Percentiles rank a stretch among this genome's conserved stretches.
Conservation (phyloP, 2,329 filamentous ascomycete genomes). For the Magnaporthiopsis poae region DNA sequence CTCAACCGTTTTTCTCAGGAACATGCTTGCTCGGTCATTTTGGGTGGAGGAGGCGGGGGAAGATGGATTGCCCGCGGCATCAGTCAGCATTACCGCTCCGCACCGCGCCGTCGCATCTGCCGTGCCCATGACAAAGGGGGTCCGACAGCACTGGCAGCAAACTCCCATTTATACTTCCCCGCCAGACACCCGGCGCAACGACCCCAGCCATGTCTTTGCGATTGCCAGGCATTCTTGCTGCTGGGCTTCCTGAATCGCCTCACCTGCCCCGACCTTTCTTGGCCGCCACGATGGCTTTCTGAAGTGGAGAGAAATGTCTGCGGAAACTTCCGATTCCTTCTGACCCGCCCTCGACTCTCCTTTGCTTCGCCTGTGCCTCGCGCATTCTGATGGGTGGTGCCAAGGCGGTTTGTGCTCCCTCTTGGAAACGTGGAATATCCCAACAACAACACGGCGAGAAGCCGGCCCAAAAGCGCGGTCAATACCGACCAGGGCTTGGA, state of each 20-base stretch:
- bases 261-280: neutral
- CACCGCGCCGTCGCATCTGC: neutral
- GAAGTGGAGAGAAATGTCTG: neutral
- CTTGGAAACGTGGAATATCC: neutral
- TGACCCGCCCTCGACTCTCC: neutral
- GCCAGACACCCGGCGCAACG: neutral
- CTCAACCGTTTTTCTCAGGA: neutral
- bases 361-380: neutral
- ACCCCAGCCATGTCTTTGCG: neutral
- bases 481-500: neutral
- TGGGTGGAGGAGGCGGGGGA: slow-evolving; percentile 1
- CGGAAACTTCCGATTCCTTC: neutral
- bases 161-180: neutral
- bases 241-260: neutral
- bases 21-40: neutral
- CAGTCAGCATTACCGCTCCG: neutral
- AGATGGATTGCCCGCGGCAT: neutral
- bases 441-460: too few relatives aligned
- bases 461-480: too few relatives aligned
- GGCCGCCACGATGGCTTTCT: neutral
- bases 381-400: neutral
- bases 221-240: neutral
- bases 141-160: neutral
- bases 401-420: neutral
- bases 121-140: neutral